Conservation (phyloP, 768 basidiomycete species). For the Lepiota venenata region DNA sequence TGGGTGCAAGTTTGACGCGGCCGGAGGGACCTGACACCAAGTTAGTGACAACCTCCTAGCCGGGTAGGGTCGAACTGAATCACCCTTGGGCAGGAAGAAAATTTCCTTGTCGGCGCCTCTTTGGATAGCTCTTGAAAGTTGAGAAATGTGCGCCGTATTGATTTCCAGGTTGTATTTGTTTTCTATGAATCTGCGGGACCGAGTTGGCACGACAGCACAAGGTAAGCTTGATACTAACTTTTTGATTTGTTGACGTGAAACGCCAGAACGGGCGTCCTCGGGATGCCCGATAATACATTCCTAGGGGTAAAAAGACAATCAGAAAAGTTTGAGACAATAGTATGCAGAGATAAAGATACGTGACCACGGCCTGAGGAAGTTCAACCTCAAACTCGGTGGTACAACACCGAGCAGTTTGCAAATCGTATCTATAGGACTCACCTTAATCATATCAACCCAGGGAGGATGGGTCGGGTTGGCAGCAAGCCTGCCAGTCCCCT, state of each 20-base stretch:
- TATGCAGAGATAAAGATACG: not conserved
- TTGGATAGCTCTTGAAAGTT: conserved; percentile 78
- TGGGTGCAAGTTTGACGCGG: conserved; percentile 69
- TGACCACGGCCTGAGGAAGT: no score
- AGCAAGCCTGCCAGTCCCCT: conserved; percentile 42
- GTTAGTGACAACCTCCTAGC: conserved; percentile 2
- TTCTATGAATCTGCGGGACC: conserved; percentile 67
- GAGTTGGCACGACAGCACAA: conserved; percentile 16
- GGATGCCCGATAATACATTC: conserved; percentile 75
- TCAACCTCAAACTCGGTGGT: no score
- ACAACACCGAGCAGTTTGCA: not conserved
- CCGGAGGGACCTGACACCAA: conserved; percentile 55
- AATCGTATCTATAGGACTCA: conserved; percentile 26
- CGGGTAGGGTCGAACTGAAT: conserved; percentile 9
- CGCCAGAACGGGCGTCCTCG: conserved; percentile 78
- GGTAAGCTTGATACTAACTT: conserved; percentile 47
- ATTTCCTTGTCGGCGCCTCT: conserved; percentile 79
- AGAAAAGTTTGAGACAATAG: not conserved
- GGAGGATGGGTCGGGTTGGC: conserved; percentile 47
- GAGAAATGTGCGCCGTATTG: conserved; percentile 70
- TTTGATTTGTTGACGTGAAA: conserved; percentile 91
- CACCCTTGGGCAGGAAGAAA: conserved; percentile 89
- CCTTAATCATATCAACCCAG: conserved; percentile 83
- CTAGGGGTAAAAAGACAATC: conserved; percentile 38
- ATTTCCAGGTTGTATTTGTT: conserved; percentile 79